A percentile compares a stretch with the other conserved stretches of the same genome.
These are phyloP conservation scores for Phoma sp. DNA, from an alignment of 2,329 filamentous ascomycete species.

Conservation along the genomic window DNA sequence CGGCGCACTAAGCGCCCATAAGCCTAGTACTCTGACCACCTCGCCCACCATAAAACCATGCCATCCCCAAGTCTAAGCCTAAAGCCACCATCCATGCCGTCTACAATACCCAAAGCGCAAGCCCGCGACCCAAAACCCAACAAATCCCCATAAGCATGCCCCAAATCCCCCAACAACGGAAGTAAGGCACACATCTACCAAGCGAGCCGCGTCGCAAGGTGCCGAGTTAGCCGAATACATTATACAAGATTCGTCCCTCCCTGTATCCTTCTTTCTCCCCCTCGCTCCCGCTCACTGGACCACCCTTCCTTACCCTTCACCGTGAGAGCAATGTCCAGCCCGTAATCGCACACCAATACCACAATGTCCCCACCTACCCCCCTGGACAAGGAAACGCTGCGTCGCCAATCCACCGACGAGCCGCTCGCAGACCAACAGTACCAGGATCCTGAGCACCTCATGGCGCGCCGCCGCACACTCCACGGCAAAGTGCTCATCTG, in stretches of 20 bases:
- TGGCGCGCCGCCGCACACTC: neutral
- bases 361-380: neutral
- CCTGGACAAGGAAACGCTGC: constrained; percentile 9
- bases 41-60: no score
- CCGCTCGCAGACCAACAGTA: neutral
- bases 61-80: no score
- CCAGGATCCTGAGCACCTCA: neutral
- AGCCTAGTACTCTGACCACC: no score
- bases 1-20: no score
- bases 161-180: constrained; percentile 4
- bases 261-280: no score
- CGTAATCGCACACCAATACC: neutral
- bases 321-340: neutral
- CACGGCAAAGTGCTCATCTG: constrained; percentile 36
- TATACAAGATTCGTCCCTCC: neutral
- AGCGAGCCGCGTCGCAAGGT: constrained; percentile 4
- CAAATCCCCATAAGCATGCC: neutral
- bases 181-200: constrained; percentile 8
- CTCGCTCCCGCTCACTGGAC: no score
- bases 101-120: neutral
- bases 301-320: no score
- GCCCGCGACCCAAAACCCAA: neutral
- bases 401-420: constrained; percentile 1
- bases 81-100: neutral
- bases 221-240: constrained; percentile 13